A percentile compares a stretch with the other conserved stretches of the same genome.
These are phyloP conservation scores for Diplodia mutila DNA, from an alignment of 2,329 filamentous ascomycete species.

Conservation along the genomic window DNA sequence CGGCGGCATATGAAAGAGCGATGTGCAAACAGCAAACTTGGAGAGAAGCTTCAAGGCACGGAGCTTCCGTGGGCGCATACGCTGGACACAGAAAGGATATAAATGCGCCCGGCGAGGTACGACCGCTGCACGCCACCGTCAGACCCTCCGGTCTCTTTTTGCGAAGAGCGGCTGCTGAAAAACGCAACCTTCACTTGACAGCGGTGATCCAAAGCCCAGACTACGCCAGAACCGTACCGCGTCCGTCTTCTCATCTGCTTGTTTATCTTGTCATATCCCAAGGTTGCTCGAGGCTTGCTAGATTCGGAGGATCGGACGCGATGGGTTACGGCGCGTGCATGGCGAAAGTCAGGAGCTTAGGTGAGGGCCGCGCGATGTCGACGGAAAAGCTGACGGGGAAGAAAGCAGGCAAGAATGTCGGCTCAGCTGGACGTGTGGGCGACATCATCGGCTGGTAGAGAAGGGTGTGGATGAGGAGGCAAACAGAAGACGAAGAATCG, in stretches of 20 bases:
- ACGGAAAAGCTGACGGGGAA: background rate
- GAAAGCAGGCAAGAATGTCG: too few relatives aligned
- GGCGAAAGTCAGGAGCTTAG: background rate
- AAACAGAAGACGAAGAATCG: too few relatives aligned
- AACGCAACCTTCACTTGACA: background rate
- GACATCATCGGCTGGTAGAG: too few relatives aligned
- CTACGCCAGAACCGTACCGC: background rate
- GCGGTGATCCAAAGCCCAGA: background rate
- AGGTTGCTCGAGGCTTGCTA: background rate
- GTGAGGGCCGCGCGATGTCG: background rate
- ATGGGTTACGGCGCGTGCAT: background rate
- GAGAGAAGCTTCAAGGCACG: too few relatives aligned
- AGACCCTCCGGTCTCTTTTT: background rate
- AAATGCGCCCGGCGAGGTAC: too few relatives aligned
- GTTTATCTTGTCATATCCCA: background rate
- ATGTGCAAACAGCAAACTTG: too few relatives aligned
- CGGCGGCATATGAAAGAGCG: too few relatives aligned
- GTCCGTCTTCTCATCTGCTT: background rate
- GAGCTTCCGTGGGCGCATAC: too few relatives aligned
- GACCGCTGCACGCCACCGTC: too few relatives aligned
- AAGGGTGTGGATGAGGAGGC: too few relatives aligned
- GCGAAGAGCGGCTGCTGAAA: background rate
- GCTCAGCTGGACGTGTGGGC: too few relatives aligned
- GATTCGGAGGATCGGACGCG: background rate
- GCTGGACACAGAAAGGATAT: too few relatives aligned